phyloP scores from a whole-genome alignment of 2,329 filamentous ascomycete species.

The Aspergillus tubingensis region DNA sequence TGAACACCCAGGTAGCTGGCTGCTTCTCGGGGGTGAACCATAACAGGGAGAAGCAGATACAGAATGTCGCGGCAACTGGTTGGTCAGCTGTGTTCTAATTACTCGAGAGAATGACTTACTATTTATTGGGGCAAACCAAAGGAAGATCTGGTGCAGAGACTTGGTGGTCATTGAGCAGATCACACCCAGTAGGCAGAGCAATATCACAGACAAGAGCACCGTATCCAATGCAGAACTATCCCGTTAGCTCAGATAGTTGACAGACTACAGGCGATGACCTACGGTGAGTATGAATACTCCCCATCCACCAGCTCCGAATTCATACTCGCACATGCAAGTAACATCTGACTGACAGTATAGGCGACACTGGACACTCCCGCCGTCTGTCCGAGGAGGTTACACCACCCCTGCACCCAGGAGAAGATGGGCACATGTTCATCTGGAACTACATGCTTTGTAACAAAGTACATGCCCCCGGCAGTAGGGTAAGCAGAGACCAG shows the following conservation, averaged over 20 bases:
- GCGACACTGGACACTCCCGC: slow-evolving; percentile 64
- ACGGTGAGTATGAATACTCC: slow-evolving; percentile 60
- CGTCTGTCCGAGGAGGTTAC: slow-evolving; percentile 66
- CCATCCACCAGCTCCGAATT: slow-evolving; percentile 56
- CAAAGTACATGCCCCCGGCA: slow-evolving; percentile 69
- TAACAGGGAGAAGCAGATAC: slow-evolving; percentile 61
- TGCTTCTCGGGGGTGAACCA: slow-evolving; percentile 62
- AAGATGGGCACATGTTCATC: slow-evolving; percentile 62
- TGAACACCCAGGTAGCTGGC: slow-evolving; percentile 62
- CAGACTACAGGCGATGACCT: slow-evolving; percentile 28
- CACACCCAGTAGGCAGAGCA: slow-evolving; percentile 58
- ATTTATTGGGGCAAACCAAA: slow-evolving; percentile 69
- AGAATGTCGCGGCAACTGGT: slow-evolving; percentile 59
- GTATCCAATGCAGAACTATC: slow-evolving; percentile 59
- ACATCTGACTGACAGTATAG: slow-evolving; percentile 66
- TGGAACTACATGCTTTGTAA: slow-evolving; percentile 66
- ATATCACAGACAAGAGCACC: slow-evolving; percentile 58
- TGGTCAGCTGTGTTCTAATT: neutral
- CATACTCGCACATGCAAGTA: slow-evolving; percentile 63
- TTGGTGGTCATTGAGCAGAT: slow-evolving; percentile 66
- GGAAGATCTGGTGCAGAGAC: slow-evolving; percentile 59
- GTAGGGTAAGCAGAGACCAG: slow-evolving; percentile 68
- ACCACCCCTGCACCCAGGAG: slow-evolving; percentile 69
- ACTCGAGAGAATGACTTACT: slow-evolving; percentile 40
- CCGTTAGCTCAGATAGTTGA: neutral